A percentile compares a stretch with the other conserved stretches of the same genome.
Conservation (phyloP, 495 filamentous ascomycete species). For the Sabuloglossum arenarium region DNA sequence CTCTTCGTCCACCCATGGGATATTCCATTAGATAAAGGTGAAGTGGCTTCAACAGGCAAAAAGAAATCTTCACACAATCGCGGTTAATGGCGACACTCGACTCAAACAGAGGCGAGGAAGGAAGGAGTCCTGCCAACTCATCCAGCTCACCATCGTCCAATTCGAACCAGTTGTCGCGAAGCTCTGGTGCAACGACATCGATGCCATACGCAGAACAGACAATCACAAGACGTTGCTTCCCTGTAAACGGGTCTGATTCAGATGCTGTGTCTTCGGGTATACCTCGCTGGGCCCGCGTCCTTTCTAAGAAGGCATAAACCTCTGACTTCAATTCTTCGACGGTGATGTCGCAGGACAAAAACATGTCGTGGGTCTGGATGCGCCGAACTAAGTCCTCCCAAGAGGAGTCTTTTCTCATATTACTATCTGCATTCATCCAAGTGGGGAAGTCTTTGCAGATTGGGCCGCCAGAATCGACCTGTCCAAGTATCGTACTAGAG, state of each 20-base stretch:
- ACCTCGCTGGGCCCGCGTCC: too few species aligned
- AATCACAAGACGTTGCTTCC: neutral
- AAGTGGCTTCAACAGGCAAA: neutral
- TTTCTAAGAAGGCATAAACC: too few species aligned
- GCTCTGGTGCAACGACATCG: neutral
- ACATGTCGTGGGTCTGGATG: too few species aligned
- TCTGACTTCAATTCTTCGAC: too few species aligned
- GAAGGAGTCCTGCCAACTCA: neutral
- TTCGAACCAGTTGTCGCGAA: neutral
- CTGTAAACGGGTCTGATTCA: neutral
- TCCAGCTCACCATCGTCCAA: neutral
- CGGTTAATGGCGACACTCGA: neutral
- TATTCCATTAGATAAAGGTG: neutral
- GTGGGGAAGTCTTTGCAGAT: too few species aligned
- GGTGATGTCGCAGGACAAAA: too few species aligned
- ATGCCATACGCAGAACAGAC: neutral
- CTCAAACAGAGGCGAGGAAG: neutral
- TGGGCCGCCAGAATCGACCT: too few species aligned
- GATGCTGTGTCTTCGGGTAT: neutral
- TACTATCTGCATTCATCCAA: too few species aligned
- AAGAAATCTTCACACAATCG: neutral
- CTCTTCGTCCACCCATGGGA: too few species aligned
- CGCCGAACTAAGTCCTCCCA: too few species aligned
- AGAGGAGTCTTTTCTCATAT: too few species aligned
- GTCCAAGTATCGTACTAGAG: too few species aligned